A percentile compares a stretch with the other conserved stretches of the same genome.
These are phyloP conservation scores for Rhizopogon salebrosus DNA, from an alignment of 768 basidiomycete species.

Conservation along the genomic window DNA sequence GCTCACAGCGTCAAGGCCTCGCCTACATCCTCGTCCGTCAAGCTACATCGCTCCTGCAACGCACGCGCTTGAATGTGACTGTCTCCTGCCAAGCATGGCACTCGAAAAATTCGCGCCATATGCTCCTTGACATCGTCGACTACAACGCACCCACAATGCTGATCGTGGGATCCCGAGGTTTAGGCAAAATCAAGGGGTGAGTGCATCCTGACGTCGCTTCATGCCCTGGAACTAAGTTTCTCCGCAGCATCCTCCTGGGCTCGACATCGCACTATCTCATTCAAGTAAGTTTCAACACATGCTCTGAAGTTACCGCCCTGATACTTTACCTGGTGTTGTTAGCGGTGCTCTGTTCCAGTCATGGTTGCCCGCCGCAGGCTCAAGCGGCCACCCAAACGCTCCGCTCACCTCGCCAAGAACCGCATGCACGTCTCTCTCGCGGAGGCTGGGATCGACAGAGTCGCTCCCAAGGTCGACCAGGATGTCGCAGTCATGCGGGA, in stretches of 20 bases:
- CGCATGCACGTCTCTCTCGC: conserved; percentile 82
- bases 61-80: conserved; percentile 82
- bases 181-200: conserved; percentile 84
- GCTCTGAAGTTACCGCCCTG: background rate
- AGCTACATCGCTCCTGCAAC: conserved; percentile 83
- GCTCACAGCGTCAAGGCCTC: conserved; percentile 71
- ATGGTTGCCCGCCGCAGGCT: conserved; percentile 94
- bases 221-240: background rate
- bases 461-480: conserved; percentile 79
- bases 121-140: conserved; percentile 89
- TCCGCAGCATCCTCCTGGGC: conserved; percentile 76
- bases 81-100: conserved; percentile 95
- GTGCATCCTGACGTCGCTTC: conserved; percentile 13
- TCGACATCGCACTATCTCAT: conserved; percentile 94
- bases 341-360: conserved; percentile 93
- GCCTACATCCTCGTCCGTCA: conserved; percentile 88
- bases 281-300: conserved; percentile 41
- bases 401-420: conserved; percentile 76
- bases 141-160: conserved; percentile 84
- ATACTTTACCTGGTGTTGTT: conserved; percentile 7
- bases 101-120: conserved; percentile 90
- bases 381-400: conserved; percentile 78
- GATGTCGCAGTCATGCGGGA: conserved; percentile 80
- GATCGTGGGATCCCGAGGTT: conserved; percentile 91
- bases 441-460: conserved; percentile 83